phyloP scores from a whole-genome alignment of 805 yeast species.

The Pichia insulana region DNA sequence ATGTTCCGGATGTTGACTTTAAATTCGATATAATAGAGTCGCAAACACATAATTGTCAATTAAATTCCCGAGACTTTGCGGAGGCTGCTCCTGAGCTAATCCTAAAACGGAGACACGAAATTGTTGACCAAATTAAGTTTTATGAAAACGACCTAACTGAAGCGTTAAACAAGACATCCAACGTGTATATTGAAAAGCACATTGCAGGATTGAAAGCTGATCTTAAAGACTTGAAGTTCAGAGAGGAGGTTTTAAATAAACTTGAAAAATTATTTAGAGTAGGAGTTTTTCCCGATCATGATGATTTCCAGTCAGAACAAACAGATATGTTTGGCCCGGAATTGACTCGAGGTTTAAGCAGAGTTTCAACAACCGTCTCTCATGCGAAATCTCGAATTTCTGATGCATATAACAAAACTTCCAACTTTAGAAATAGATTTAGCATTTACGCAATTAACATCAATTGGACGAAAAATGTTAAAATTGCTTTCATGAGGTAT shows the following conservation, averaged over 20 bases:
- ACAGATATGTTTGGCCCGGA: slow-evolving; percentile 17
- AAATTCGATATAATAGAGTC: slow-evolving; percentile 52
- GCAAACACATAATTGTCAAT: slow-evolving; percentile 56
- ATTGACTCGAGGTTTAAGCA: slow-evolving; percentile 11
- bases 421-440: slow-evolving; percentile 49
- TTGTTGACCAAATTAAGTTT: slow-evolving; percentile 31
- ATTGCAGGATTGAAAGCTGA: slow-evolving; percentile 19
- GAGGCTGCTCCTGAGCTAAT: slow-evolving; percentile 43
- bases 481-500: slow-evolving; percentile 56
- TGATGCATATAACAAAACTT: slow-evolving; percentile 25
- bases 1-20: slow-evolving; percentile 33
- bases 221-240: slow-evolving; percentile 26
- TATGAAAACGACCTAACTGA: slow-evolving; percentile 22
- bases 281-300: slow-evolving; percentile 22
- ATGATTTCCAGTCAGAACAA: slow-evolving; percentile 18
- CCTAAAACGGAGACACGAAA: slow-evolving; percentile 28
- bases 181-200: slow-evolving; percentile 9
- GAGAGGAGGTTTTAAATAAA: slow-evolving; percentile 16
- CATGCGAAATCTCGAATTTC: slow-evolving; percentile 14
- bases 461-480: slow-evolving; percentile 65
- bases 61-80: slow-evolving; percentile 49
- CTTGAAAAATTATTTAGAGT: too few species aligned
- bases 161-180: slow-evolving; percentile 8
- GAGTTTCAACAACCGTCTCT: slow-evolving; percentile 15
- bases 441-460: slow-evolving; percentile 66